phyloP scores from a whole-genome alignment of 495 filamentous ascomycete genomes.

The Darksidea phi region DNA sequence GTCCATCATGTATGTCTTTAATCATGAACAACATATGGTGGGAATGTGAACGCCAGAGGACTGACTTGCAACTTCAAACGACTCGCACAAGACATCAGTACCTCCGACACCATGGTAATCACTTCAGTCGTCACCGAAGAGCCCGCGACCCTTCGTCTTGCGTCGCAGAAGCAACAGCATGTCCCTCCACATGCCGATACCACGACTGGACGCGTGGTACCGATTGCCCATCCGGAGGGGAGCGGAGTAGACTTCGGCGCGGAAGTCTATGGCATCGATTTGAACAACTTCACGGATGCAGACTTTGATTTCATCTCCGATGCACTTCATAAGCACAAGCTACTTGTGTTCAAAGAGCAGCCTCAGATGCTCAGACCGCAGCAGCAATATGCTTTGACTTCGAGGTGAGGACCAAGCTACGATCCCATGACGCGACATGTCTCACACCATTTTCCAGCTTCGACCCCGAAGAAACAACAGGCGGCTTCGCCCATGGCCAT shows the following conservation, averaged over 20 bases:
- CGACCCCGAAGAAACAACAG: background rate
- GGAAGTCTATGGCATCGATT: background rate
- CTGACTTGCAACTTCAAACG: no score
- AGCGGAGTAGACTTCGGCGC: background rate
- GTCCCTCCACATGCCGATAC: background rate
- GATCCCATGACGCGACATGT: background rate
- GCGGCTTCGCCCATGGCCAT: background rate
- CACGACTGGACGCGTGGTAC: background rate
- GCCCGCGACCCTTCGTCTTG: background rate
- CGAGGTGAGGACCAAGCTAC: background rate
- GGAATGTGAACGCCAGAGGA: no score
- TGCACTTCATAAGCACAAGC: background rate
- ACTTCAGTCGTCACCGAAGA: background rate
- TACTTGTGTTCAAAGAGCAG: background rate
- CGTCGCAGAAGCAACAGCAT: background rate
- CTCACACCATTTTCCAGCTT: background rate
- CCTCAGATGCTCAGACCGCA: background rate
- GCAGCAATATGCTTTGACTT: background rate
- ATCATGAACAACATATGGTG: no score
- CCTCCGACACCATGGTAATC: background rate
- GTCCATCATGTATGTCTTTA: no score
- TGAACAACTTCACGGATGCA: background rate
- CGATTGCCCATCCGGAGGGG: background rate
- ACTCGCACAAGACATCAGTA: no score
- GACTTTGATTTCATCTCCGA: background rate